phyloP scores from a whole-genome alignment of 2,329 filamentous ascomycete genomes.

The Meredithiella fracta region DNA sequence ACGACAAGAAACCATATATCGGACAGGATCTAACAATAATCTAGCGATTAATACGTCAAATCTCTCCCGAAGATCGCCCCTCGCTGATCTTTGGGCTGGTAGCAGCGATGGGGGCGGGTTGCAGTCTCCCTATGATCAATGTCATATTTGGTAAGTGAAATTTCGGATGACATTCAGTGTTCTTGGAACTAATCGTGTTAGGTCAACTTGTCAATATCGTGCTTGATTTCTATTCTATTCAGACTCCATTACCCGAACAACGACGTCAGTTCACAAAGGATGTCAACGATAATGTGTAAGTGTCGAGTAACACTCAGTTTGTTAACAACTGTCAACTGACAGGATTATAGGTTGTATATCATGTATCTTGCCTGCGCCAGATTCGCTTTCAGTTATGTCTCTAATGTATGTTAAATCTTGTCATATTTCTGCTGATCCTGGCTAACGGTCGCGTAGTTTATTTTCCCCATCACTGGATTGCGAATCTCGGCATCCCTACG shows the following conservation, averaged over 20 bases:
- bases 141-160: slow-evolving; percentile 21
- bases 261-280: background rate
- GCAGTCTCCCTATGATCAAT: slow-evolving; percentile 22
- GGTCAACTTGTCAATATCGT: slow-evolving; percentile 7
- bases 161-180: background rate
- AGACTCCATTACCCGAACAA: background rate
- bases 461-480: slow-evolving; percentile 32
- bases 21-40: background rate
- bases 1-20: too few relatives aligned
- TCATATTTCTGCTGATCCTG: background rate
- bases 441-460: background rate
- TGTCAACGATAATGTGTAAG: slow-evolving; percentile 2
- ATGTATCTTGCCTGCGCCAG: slow-evolving; percentile 23
- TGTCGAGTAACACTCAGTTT: too few relatives aligned
- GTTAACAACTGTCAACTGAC: too few relatives aligned
- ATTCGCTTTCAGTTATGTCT: slow-evolving; percentile 21
- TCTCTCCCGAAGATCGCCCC: slow-evolving; percentile 8
- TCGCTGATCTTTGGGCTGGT: slow-evolving; percentile 6
- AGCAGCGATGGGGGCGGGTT: slow-evolving; percentile 13
- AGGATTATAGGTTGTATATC: slow-evolving; percentile 6
- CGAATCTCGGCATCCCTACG: slow-evolving; percentile 33
- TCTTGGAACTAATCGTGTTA: background rate
- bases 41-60: slow-evolving; percentile 13
- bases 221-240: slow-evolving; percentile 2
- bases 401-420: slow-evolving; percentile 18